phyloP scores from a whole-genome alignment of 768 basidiomycete species.

The Lactarius hengduanensis region DNA sequence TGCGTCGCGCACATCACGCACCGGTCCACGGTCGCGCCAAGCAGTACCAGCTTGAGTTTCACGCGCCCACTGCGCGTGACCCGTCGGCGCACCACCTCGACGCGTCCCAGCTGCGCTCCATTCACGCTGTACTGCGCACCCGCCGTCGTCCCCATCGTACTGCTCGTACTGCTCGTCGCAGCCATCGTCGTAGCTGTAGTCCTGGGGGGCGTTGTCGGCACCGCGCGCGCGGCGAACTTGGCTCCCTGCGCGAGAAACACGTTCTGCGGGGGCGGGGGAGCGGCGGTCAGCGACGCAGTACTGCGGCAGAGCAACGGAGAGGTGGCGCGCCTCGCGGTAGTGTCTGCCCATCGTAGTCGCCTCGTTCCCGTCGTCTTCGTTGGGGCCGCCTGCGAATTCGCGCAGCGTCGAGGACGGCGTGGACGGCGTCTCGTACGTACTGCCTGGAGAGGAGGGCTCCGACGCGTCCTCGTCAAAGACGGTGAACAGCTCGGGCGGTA shows the following conservation, averaged over 20 bases:
- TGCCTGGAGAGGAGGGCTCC: slow-evolving; percentile 22
- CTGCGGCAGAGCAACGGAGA: slow-evolving; percentile 12
- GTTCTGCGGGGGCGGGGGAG: slow-evolving; percentile 18
- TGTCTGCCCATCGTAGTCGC: slow-evolving; percentile 4
- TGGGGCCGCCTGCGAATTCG: slow-evolving; percentile 18
- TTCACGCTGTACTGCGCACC: slow-evolving; percentile 9
- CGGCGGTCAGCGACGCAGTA: slow-evolving; percentile 13
- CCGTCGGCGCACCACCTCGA: slow-evolving; percentile 25
- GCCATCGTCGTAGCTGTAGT: neutral
- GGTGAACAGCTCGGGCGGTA: slow-evolving; percentile 3
- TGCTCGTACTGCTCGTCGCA: neutral
- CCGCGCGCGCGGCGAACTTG: slow-evolving; percentile 1
- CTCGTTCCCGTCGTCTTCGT: slow-evolving; percentile 8
- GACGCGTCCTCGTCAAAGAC: slow-evolving; percentile 17
- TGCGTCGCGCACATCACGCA: slow-evolving; percentile 26
- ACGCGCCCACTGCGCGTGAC: slow-evolving; percentile 29
- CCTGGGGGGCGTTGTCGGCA: neutral
- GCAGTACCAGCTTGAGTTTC: slow-evolving; percentile 28
- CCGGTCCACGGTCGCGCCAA: slow-evolving; percentile 26
- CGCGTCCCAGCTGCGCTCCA: slow-evolving; percentile 23
- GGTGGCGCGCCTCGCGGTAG: slow-evolving; percentile 25
- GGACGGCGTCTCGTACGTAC: slow-evolving; percentile 20
- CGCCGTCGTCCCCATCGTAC: neutral
- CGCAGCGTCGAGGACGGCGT: slow-evolving; percentile 2
- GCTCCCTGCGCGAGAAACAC: slow-evolving; percentile 10